These are phyloP conservation scores for Coemansia sp. DNA, from an alignment of 192 early-diverging fungal species.

Conservation along the genomic window DNA sequence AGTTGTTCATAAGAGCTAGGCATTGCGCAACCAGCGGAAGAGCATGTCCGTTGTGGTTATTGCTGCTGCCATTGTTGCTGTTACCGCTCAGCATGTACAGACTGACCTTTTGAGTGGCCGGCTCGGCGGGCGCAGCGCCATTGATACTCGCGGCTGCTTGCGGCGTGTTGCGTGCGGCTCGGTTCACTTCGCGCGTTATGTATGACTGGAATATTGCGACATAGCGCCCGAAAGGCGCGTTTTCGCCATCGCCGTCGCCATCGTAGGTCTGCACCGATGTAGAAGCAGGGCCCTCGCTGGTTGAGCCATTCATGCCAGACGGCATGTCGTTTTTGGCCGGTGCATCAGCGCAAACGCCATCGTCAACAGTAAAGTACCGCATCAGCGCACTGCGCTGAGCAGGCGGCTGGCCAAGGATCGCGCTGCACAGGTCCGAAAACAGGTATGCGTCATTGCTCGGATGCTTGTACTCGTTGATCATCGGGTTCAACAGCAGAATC, in stretches of 20 bases:
- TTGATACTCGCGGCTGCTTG: not conserved
- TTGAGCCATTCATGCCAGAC: not conserved
- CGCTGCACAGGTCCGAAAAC: constrained; percentile 50
- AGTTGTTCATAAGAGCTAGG: constrained; percentile 54
- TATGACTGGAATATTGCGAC: constrained; percentile 39
- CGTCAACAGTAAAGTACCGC: constrained; percentile 33
- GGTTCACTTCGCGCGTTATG: constrained; percentile 31
- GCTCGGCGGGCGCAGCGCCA: constrained; percentile 12
- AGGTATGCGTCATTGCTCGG: constrained; percentile 18
- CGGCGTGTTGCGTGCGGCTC: constrained; percentile 17
- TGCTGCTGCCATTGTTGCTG: constrained; percentile 25
- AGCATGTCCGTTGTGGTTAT: constrained; percentile 18
- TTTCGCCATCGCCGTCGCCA: constrained; percentile 2
- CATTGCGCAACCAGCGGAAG: constrained; percentile 34
- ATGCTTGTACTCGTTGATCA: constrained; percentile 32
- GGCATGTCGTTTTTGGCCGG: not conserved
- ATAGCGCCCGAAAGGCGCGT: constrained; percentile 22
- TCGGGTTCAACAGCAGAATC: constrained; percentile 46
- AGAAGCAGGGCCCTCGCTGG: not conserved
- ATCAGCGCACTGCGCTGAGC: constrained; percentile 31
- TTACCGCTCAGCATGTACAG: constrained; percentile 26
- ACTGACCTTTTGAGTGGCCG: constrained; percentile 27
- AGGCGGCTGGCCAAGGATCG: constrained; percentile 28
- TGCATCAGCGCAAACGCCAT: not conserved
- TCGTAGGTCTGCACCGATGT: too few species aligned